Evolutionary conservation across 495 filamentous ascomycete genomes (phyloP).

Genomic region (Xeromyces bisporus): DNA sequence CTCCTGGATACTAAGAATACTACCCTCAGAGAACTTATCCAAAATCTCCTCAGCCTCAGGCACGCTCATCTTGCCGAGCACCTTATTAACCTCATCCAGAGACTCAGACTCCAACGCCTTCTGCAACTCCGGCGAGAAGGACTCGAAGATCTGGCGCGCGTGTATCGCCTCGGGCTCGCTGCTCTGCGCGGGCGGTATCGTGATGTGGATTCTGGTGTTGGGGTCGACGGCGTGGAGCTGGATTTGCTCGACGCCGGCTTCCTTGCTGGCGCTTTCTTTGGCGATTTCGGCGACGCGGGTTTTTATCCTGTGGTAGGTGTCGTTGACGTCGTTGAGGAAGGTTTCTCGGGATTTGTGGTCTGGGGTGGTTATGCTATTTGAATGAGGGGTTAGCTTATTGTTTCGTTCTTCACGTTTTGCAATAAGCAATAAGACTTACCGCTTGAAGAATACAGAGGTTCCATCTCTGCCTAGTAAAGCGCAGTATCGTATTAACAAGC

Average conservation of each 20-base stretch:
- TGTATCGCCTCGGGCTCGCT: constrained; percentile 46
- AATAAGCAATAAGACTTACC: constrained; percentile 19
- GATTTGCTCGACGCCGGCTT: constrained; percentile 86
- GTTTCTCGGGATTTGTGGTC: constrained; percentile 84
- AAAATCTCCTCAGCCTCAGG: constrained; percentile 87
- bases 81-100: constrained; percentile 89
- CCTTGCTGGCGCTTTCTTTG: constrained; percentile 43
- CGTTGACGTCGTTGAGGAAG: constrained; percentile 82
- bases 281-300: constrained; percentile 60
- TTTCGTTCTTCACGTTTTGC: too few species aligned
- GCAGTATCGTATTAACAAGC: constrained; percentile 85
- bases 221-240: constrained; percentile 94
- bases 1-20: constrained; percentile 81
- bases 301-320: constrained; percentile 69
- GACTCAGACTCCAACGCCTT: constrained; percentile 69
- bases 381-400: background rate
- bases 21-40: constrained; percentile 65
- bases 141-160: constrained; percentile 62
- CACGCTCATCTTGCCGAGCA: constrained; percentile 82
- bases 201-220: constrained; percentile 82
- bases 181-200: constrained; percentile 43
- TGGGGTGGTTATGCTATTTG: constrained; percentile 70
- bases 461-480: constrained; percentile 75
- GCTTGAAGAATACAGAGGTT: constrained; percentile 84
- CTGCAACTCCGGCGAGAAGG: constrained; percentile 65